phyloP scores from a whole-genome alignment of 257 asterid species.

The Solanum ossicruentum region DNA sequence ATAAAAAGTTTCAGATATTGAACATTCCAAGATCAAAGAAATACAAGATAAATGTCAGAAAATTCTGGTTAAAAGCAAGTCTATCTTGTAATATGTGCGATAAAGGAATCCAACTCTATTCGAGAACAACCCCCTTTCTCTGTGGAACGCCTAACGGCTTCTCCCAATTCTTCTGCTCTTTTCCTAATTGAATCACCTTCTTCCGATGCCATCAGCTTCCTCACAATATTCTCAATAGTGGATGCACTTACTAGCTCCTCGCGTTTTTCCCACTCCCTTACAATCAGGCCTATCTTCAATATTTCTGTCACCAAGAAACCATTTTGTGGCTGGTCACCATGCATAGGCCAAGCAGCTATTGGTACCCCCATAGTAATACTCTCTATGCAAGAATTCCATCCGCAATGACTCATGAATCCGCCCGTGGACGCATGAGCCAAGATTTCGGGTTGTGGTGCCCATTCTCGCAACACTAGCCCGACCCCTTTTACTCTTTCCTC shows the following conservation, averaged over 20 bases:
- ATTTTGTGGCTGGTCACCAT: neutral
- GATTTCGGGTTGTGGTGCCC: constrained; percentile 48
- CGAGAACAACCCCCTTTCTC: too few species aligned
- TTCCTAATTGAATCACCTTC: neutral
- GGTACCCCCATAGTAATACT: constrained; percentile 8
- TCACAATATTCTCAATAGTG: too few species aligned
- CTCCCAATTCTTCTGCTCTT: neutral
- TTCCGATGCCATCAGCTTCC: too few species aligned
- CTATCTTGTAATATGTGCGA: too few species aligned
- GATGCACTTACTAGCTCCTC: too few species aligned
- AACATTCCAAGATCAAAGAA: neutral
- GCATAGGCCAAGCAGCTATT: neutral
- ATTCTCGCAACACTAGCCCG: constrained; percentile 14
- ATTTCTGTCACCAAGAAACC: neutral
- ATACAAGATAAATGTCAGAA: neutral
- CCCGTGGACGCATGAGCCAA: constrained; percentile 26
- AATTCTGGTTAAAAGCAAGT: neutral
- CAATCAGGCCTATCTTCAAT: neutral
- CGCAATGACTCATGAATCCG: constrained; percentile 54
- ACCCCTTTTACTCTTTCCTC: neutral
- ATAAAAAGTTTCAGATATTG: neutral
- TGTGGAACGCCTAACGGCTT: too few species aligned
- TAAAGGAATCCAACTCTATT: too few species aligned
- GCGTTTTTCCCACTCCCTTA: too few species aligned
- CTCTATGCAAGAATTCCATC: constrained; percentile 63